phyloP scores from a whole-genome alignment of 805 yeast genomes.

The Sugiyamaella valdiviana region DNA sequence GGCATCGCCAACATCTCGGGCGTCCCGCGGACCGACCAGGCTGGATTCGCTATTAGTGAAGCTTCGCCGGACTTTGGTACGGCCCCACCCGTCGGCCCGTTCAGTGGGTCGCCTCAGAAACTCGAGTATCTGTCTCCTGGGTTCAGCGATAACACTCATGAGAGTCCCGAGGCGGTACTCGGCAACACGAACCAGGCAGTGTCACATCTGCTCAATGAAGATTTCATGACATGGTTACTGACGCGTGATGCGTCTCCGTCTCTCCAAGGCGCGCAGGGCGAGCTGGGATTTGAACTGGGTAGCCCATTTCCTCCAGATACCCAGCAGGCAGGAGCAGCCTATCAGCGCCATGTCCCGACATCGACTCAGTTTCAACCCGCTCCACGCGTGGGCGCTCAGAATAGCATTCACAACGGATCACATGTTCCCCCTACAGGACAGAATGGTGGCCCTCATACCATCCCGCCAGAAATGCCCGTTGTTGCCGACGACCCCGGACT shows the following conservation, averaged over 20 bases:
- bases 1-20: background rate
- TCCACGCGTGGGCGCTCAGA: too few species aligned
- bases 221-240: conserved; percentile 21
- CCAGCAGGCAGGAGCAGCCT: background rate
- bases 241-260: conserved; percentile 1
- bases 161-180: conserved; percentile 18
- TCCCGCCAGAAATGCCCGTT: background rate
- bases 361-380: too few species aligned
- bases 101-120: background rate
- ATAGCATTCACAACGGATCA: too few species aligned
- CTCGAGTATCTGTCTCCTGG: conserved; percentile 10
- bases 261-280: background rate
- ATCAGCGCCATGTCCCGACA: too few species aligned
- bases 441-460: background rate
- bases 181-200: conserved; percentile 20
- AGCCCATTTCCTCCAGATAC: background rate
- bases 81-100: background rate
- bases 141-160: conserved; percentile 14
- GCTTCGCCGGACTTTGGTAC: background rate
- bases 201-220: conserved; percentile 20
- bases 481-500: background rate
- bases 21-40: background rate
- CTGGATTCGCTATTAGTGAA: background rate
- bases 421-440: background rate
- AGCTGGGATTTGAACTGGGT: background rate